Evolutionary conservation across 306 rosid species (phyloP).

Genomic region (Luffa aegyptiaca): DNA sequence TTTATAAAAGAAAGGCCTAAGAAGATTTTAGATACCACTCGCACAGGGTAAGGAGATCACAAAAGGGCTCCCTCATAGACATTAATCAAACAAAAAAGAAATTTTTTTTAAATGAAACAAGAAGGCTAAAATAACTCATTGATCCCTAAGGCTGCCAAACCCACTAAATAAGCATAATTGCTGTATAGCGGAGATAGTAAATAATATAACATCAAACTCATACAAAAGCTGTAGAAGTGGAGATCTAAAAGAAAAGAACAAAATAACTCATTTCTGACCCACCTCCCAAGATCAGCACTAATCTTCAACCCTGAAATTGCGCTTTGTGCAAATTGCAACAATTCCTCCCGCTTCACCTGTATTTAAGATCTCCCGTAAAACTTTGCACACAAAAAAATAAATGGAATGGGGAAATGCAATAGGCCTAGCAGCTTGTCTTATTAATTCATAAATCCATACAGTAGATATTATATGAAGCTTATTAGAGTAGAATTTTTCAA

Average conservation of each 20-base stretch:
- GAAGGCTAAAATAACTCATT: background rate
- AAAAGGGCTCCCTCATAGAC: background rate
- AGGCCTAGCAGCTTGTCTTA: background rate
- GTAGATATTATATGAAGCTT: background rate
- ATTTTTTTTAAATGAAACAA: background rate
- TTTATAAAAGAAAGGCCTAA: background rate
- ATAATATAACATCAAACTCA: background rate
- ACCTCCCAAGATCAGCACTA: slow-evolving; percentile 68
- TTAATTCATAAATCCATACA: background rate
- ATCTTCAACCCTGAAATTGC: slow-evolving; percentile 92
- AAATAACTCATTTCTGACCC: slow-evolving; percentile 22
- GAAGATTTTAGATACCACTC: background rate
- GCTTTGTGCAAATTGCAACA: slow-evolving; percentile 96
- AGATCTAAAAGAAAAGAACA: slow-evolving; percentile 5
- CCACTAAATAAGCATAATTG: background rate
- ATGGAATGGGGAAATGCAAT: background rate
- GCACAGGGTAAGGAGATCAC: background rate
- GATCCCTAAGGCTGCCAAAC: background rate
- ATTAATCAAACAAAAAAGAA: background rate
- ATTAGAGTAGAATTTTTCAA: background rate
- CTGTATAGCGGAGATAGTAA: background rate
- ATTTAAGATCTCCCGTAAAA: slow-evolving; percentile 1
- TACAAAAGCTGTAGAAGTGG: background rate
- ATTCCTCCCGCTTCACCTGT: slow-evolving; percentile 95
- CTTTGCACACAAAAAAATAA: background rate